phyloP scores from a whole-genome alignment of 305 asterid species.

The Rubia tinctorum region DNA sequence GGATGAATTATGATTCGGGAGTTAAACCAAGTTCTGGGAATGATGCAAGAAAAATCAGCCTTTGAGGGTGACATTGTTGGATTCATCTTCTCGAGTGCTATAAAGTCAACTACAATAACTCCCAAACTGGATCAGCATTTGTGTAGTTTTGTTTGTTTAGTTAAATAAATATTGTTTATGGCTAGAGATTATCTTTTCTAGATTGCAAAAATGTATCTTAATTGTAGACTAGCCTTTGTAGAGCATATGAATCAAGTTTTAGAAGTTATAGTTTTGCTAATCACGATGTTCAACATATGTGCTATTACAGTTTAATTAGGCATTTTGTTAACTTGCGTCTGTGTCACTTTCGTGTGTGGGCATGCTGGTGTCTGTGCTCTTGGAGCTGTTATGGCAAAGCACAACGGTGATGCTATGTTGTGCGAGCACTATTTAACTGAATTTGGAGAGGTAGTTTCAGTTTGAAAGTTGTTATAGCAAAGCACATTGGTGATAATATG shows the following conservation, averaged over 20 bases:
- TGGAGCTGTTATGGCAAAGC: constrained; percentile 78
- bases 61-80: too few species aligned
- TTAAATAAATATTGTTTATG: neutral
- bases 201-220: neutral
- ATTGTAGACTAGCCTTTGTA: neutral
- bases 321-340: constrained; percentile 36
- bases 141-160: neutral
- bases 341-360: constrained; percentile 73
- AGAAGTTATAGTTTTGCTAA: neutral
- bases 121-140: neutral
- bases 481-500: too few species aligned
- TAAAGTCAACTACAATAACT: too few species aligned
- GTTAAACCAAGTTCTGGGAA: too few species aligned
- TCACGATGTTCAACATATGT: neutral
- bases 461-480: neutral
- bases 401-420: constrained; percentile 44
- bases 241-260: neutral
- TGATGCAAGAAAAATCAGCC: too few species aligned
- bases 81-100: too few species aligned
- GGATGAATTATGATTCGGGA: too few species aligned
- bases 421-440: constrained; percentile 45
- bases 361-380: constrained; percentile 74
- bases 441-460: constrained; percentile 49
- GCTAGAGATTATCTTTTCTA: neutral
- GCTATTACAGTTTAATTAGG: neutral